These are phyloP conservation scores for Tulasnella sp. DNA, from an alignment of 768 basidiomycete genomes.

Conservation along the genomic window DNA sequence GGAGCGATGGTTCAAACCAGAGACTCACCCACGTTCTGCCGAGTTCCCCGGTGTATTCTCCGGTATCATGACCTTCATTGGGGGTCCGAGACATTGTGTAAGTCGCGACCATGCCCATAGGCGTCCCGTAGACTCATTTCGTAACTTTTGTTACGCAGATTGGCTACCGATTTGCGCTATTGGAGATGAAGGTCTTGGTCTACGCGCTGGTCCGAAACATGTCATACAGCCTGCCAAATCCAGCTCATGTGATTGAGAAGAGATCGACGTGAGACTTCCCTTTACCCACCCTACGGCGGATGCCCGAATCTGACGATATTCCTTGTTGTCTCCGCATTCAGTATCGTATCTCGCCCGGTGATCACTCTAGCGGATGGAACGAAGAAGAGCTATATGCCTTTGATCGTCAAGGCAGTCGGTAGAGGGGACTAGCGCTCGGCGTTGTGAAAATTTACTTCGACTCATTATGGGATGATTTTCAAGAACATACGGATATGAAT, in stretches of 20 bases:
- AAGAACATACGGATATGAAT: too few species aligned
- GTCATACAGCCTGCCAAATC: constrained; percentile 42
- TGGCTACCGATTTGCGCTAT: constrained; percentile 8
- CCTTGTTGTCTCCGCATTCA: background rate
- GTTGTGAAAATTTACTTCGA: too few species aligned
- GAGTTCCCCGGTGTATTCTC: constrained; percentile 50
- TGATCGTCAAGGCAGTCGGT: background rate
- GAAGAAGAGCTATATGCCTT: background rate
- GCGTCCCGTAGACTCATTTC: constrained; percentile 18
- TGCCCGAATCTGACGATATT: background rate
- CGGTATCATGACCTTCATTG: constrained; percentile 49
- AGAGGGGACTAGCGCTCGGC: too few species aligned
- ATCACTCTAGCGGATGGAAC: background rate
- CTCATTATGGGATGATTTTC: too few species aligned
- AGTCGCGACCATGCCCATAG: constrained; percentile 35
- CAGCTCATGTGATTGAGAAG: constrained; percentile 30
- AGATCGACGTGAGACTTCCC: constrained; percentile 2
- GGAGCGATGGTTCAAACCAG: constrained; percentile 43
- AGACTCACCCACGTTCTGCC: constrained; percentile 34
- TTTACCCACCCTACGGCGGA: background rate
- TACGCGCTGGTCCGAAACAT: constrained; percentile 43
- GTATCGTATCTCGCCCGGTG: background rate
- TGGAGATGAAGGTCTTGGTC: constrained; percentile 32
- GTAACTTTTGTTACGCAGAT: too few species aligned
- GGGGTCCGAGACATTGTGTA: constrained; percentile 47